Evolutionary conservation across 2,329 filamentous ascomycete genomes (phyloP), one percentile per base, ranked within the genome.

Genomic region (Purpureocillium takamizusanense): DNA sequence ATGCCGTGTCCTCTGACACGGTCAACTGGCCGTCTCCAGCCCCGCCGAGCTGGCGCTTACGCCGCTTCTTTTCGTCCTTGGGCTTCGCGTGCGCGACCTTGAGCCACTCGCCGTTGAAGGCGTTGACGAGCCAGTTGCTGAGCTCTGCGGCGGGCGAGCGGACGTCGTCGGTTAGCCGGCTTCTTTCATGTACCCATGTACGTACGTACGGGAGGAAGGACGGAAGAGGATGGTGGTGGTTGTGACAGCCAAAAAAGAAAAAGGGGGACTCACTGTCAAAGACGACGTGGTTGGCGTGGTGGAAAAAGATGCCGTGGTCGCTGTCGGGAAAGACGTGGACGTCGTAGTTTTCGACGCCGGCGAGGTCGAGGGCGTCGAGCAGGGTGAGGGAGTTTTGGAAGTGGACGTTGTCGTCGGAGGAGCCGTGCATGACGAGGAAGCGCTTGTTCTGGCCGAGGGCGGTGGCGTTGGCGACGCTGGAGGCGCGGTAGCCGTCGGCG

Each of bases 321-420:
- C 86, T 94, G 59, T 98, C 92, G 0, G 92, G 92, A 63, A 95
- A 98, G 40, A 97, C 79, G 59, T 97, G 90, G 11, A 98, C 79
- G 55, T 98, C 92, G 52, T 97, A 98, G 54, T 98, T 98, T 60
- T 90, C 81, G 4, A 95, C 76, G 11, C 78, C 76, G 1, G 71
- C 81, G 37, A 94, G 53, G 63, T 98, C 86, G 33, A 98, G 70
- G 51, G 81, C 82, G 59, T 98, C 94, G 34, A 98, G 69, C 44
- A 98, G 64, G 2, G 81, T 85, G 41, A 97, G 73, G 1, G 89
- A 88, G 60, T 94, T 97, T 61, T 98, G 94, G 61, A 95, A 80
- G 60, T 98, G 94, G 11, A 98, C 92, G 52, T 98, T 98, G 62
- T 98, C 92, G 54, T 98, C 92, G 7, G 85, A 84, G n/a, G 88